phyloP scores from a whole-genome alignment of 306 rosid genomes.

The Albizia julibrissin region DNA sequence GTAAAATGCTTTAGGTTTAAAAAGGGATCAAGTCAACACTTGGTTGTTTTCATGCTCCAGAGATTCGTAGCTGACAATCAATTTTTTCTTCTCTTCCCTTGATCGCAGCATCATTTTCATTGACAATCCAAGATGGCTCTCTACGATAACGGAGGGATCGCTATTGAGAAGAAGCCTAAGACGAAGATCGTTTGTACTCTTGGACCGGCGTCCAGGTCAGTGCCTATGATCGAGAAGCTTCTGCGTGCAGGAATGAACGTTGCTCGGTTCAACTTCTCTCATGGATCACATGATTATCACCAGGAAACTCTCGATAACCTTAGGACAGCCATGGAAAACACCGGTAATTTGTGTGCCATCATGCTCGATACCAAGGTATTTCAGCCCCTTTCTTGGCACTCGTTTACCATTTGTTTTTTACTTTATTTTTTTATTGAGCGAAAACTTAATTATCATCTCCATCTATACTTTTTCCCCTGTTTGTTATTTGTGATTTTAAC shows the following conservation, averaged over 20 bases:
- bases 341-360: slow-evolving; percentile 94
- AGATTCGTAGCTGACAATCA: neutral
- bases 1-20: too few species aligned
- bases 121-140: slow-evolving; percentile 23
- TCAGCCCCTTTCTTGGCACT: neutral
- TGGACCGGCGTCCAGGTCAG: slow-evolving; percentile 93
- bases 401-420: neutral
- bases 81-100: neutral
- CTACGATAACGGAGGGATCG: slow-evolving; percentile 28
- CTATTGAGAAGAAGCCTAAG: slow-evolving; percentile 57
- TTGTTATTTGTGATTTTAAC: neutral
- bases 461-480: neutral
- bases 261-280: slow-evolving; percentile 98
- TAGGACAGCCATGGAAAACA: slow-evolving; percentile 76
- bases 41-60: too few species aligned
- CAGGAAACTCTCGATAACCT: slow-evolving; percentile 95
- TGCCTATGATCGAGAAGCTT: slow-evolving; percentile 86
- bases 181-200: slow-evolving; percentile 97
- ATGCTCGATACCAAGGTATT: slow-evolving; percentile 98
- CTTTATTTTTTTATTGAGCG: neutral
- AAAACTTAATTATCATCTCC: neutral
- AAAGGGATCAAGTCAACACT: too few species aligned
- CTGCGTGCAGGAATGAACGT: slow-evolving; percentile 94
- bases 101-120: neutral
- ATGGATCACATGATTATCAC: slow-evolving; percentile 91